These are phyloP conservation scores for Allantophomopsis lycopodina DNA, from an alignment of 2,329 filamentous ascomycete species.

Conservation along the genomic window DNA sequence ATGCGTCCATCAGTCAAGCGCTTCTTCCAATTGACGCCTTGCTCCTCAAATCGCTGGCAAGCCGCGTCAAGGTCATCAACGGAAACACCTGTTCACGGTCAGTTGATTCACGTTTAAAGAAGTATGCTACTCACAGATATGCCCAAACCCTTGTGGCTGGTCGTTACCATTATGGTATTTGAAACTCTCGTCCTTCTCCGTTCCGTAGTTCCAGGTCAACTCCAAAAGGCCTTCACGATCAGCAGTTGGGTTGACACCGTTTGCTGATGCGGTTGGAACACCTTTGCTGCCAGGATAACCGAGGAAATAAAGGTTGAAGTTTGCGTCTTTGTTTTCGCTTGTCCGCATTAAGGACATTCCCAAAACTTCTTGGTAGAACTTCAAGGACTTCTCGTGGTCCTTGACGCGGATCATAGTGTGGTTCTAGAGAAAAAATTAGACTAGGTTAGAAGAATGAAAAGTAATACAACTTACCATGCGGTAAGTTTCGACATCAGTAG, in stretches of 20 bases:
- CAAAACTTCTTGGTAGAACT: slow-evolving; percentile 70
- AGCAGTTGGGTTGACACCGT: slow-evolving; percentile 40
- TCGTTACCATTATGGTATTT: slow-evolving; percentile 82
- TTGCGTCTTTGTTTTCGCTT: slow-evolving; percentile 48
- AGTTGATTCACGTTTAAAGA: too few species aligned
- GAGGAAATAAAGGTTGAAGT: slow-evolving; percentile 85
- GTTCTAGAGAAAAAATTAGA: slow-evolving; percentile 26
- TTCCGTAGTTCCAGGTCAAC: slow-evolving; percentile 69
- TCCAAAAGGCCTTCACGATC: slow-evolving; percentile 73
- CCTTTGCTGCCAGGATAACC: slow-evolving; percentile 50
- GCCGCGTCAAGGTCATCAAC: slow-evolving; percentile 77
- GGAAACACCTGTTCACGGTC: slow-evolving; percentile 34
- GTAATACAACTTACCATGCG: slow-evolving; percentile 29
- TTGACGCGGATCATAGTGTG: slow-evolving; percentile 93
- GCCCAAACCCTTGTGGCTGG: slow-evolving; percentile 82
- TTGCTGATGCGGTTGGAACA: slow-evolving; percentile 28
- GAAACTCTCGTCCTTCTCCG: slow-evolving; percentile 71
- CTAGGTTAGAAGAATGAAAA: background rate
- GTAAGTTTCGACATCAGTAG: slow-evolving; percentile 62
- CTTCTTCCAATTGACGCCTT: slow-evolving; percentile 84
- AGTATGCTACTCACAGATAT: slow-evolving; percentile 37
- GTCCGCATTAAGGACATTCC: slow-evolving; percentile 74
- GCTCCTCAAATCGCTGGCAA: slow-evolving; percentile 68
- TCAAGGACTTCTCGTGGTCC: slow-evolving; percentile 54
- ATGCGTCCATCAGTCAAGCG: slow-evolving; percentile 75